phyloP scores from a whole-genome alignment of 192 early-diverging fungal species.

The Cladochytrium replicatum region DNA sequence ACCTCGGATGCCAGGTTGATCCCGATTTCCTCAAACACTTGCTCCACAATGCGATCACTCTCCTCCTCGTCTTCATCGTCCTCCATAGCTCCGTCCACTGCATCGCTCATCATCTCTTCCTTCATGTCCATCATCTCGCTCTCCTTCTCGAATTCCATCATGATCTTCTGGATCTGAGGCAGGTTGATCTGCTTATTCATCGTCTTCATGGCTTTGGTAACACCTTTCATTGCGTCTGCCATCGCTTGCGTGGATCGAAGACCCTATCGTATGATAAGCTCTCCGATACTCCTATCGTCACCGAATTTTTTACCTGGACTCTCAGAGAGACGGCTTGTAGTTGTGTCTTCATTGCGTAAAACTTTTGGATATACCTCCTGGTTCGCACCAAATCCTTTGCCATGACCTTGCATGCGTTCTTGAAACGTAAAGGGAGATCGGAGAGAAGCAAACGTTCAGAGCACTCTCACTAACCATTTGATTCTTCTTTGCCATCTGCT shows the following conservation, averaged over 20 bases:
- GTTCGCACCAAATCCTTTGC: constrained; percentile 96
- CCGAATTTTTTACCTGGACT: constrained; percentile 59
- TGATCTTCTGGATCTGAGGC: constrained; percentile 85
- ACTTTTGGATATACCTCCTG: constrained; percentile 86
- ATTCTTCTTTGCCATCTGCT: constrained; percentile 78
- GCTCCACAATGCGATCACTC: constrained; percentile 78
- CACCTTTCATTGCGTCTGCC: constrained; percentile 90
- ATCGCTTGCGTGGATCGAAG: constrained; percentile 92
- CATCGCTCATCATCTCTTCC: constrained; percentile 96
- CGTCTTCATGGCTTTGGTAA: constrained; percentile 90
- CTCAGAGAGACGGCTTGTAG: constrained; percentile 81
- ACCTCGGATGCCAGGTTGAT: too few species aligned
- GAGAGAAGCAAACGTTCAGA: too few species aligned
- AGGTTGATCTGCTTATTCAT: constrained; percentile 96
- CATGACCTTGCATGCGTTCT: constrained; percentile 88
- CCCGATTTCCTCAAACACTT: constrained; percentile 93
- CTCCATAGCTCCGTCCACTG: constrained; percentile 93
- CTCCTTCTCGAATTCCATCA: constrained; percentile 97
- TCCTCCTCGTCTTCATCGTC: constrained; percentile 90
- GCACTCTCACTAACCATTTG: constrained; percentile 64
- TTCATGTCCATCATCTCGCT: constrained; percentile 98
- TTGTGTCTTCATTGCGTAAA: constrained; percentile 90
- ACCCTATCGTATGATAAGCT: constrained; percentile 41
- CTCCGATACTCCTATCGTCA: neutral
- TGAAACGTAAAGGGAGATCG: constrained; percentile 3